Evolutionary conservation across 2,329 filamentous ascomycete genomes (phyloP).

Genomic region (Colletotrichum sp.): DNA sequence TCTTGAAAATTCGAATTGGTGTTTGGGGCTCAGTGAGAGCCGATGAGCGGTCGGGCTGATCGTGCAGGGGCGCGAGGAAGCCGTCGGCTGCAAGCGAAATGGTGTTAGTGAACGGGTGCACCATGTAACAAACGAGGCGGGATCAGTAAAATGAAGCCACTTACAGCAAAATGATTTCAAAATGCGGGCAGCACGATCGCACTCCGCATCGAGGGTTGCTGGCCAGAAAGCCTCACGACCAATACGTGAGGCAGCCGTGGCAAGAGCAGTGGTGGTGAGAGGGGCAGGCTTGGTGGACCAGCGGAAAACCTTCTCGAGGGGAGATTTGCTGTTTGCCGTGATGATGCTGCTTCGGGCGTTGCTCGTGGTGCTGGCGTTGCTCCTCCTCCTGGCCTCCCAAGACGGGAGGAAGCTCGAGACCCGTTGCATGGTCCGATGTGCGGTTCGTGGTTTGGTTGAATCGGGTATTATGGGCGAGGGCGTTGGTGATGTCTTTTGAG

Average conservation of each 20-base stretch:
- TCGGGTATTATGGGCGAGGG: neutral
- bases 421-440: slow-evolving; percentile 42
- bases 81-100: slow-evolving; percentile 52
- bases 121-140: neutral
- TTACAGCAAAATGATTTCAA: slow-evolving; percentile 88
- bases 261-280: slow-evolving; percentile 36
- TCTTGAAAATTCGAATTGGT: slow-evolving; percentile 67
- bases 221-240: slow-evolving; percentile 85
- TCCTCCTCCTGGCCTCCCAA: slow-evolving; percentile 48
- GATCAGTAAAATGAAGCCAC: slow-evolving; percentile 30
- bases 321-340: slow-evolving; percentile 29
- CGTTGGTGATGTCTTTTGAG: neutral
- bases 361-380: slow-evolving; percentile 21
- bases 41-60: slow-evolving; percentile 30
- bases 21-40: slow-evolving; percentile 45
- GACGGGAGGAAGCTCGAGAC: slow-evolving; percentile 48
- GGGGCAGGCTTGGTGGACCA: slow-evolving; percentile 59
- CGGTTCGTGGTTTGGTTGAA: neutral
- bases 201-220: slow-evolving; percentile 83
- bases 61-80: slow-evolving; percentile 53
- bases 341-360: slow-evolving; percentile 10
- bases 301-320: slow-evolving; percentile 43
- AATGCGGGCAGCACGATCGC: slow-evolving; percentile 89
- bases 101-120: slow-evolving; percentile 10
- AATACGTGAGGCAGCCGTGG: slow-evolving; percentile 69